Conservation (phyloP, 2,329 filamentous ascomycete species). For the Exophiala phaeomuriformis region DNA sequence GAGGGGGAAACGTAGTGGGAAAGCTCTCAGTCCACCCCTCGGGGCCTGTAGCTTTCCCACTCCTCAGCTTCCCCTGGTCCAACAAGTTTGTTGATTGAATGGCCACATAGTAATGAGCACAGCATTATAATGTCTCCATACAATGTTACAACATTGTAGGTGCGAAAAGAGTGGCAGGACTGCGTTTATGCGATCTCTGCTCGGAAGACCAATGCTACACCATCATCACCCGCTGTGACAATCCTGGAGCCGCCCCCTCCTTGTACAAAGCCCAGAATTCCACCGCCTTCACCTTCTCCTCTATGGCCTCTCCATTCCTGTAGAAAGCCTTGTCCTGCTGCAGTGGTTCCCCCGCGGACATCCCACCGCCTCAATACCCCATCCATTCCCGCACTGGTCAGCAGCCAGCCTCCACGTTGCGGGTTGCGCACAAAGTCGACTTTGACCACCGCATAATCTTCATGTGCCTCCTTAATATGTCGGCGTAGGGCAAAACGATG, state of each 20-base stretch:
- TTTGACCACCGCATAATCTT: constrained; percentile 84
- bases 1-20: too few relatives aligned
- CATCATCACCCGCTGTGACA: constrained; percentile 85
- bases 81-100: too few relatives aligned
- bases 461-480: constrained; percentile 74
- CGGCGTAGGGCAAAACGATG: constrained; percentile 81
- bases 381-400: constrained; percentile 88
- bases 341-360: constrained; percentile 57
- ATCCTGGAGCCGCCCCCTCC: constrained; percentile 54
- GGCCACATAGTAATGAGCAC: too few relatives aligned
- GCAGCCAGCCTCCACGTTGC: constrained; percentile 52
- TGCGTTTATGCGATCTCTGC: constrained; percentile 14
- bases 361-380: constrained; percentile 90
- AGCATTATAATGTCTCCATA: too few relatives aligned
- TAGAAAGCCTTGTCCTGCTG: constrained; percentile 60
- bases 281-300: constrained; percentile 76
- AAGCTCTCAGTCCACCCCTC: too few relatives aligned
- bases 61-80: too few relatives aligned
- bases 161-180: too few relatives aligned
- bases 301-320: constrained; percentile 88
- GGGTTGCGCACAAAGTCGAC: constrained; percentile 61
- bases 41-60: too few relatives aligned
- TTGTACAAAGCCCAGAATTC: constrained; percentile 86
- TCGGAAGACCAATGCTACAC: constrained; percentile 40
- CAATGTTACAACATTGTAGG: too few relatives aligned